phyloP scores from a whole-genome alignment of 306 rosid species.

The Luffa acutangula region DNA sequence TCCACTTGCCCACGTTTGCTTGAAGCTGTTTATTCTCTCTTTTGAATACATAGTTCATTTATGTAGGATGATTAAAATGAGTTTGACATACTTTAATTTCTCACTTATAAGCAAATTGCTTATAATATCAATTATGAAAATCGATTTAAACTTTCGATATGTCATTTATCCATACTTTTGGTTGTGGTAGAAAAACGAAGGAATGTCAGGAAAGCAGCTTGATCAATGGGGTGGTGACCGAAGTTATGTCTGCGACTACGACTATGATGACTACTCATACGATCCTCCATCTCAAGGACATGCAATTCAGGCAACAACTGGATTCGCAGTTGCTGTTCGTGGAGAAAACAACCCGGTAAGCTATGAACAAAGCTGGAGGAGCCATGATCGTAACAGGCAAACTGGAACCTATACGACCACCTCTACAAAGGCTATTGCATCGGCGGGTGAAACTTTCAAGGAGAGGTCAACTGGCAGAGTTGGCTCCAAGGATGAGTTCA shows the following conservation, averaged over 20 bases:
- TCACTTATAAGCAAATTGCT: not conserved
- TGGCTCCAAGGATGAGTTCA: not conserved
- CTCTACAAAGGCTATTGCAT: not conserved
- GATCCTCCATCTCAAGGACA: not conserved
- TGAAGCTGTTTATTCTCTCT: not conserved
- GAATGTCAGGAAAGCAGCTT: not conserved
- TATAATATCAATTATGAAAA: not conserved
- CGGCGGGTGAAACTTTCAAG: not conserved
- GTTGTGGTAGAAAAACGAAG: not conserved
- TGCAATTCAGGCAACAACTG: not conserved
- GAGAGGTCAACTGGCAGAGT: constrained; percentile 2
- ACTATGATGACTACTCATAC: not conserved
- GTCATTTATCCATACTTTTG: not conserved
- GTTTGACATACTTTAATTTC: not conserved
- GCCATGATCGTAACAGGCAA: not conserved
- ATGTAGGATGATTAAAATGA: not conserved
- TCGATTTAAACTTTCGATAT: not conserved
- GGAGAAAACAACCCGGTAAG: not conserved
- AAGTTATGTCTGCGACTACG: not conserved
- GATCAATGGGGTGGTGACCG: not conserved
- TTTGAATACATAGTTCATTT: not conserved
- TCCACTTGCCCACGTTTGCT: not conserved
- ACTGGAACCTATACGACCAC: not conserved
- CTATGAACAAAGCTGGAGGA: not conserved
- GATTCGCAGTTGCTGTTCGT: not conserved